phyloP scores from a whole-genome alignment of 371 early-diverging fungal species.

The Blakeslea trispora region DNA sequence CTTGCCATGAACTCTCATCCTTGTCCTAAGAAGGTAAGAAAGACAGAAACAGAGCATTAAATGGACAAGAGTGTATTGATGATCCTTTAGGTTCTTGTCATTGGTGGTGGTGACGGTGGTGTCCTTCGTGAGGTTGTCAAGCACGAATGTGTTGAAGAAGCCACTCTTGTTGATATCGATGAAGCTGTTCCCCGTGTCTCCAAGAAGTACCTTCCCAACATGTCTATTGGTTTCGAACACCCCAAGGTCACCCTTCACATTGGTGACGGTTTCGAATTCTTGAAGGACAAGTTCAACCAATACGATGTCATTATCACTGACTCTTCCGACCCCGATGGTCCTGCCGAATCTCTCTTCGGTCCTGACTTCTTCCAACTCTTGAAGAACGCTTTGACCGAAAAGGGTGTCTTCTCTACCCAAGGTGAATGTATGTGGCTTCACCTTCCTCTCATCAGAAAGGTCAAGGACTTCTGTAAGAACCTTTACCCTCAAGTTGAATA shows the following conservation, averaged over 20 bases:
- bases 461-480: constrained; percentile 73
- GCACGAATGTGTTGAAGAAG: constrained; percentile 90
- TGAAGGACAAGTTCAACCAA: constrained; percentile 80
- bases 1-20: constrained; percentile 94
- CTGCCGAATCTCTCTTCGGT: constrained; percentile 93
- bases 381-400: constrained; percentile 86
- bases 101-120: constrained; percentile 99
- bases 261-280: constrained; percentile 93
- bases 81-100: constrained; percentile 80
- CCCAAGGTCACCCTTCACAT: constrained; percentile 92
- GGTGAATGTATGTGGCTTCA: constrained; percentile 99
- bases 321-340: constrained; percentile 97
- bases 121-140: constrained; percentile 96
- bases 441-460: constrained; percentile 84
- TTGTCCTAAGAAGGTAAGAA: constrained; percentile 83
- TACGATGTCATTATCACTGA: constrained; percentile 99
- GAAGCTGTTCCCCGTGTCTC: constrained; percentile 90
- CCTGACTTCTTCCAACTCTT: constrained; percentile 89
- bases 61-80: not conserved
- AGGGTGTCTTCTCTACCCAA: constrained; percentile 94
- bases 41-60: not conserved
- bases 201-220: constrained; percentile 89
- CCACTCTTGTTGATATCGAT: constrained; percentile 94
- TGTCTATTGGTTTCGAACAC: constrained; percentile 93
- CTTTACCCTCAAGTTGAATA: constrained; percentile 91